Evolutionary conservation across 768 basidiomycete genomes (phyloP), one percentile per base, ranked within the genome.

Genomic region (Tylopilus sp.): DNA sequence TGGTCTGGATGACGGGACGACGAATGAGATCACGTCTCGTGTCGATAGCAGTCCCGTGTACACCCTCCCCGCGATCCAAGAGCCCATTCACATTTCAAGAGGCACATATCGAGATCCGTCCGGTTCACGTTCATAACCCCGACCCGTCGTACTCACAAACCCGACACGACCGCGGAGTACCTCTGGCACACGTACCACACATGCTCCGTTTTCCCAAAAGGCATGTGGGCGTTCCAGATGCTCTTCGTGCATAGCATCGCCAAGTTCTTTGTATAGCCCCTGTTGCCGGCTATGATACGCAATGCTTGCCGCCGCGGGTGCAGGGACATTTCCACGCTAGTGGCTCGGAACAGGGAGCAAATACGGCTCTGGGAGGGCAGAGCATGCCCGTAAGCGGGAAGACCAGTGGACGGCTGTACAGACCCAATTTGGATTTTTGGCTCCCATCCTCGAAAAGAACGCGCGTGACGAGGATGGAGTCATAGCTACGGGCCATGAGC

Each of bases 271-370:
- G 76, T 76, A 17, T 82, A 83, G 61, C 86, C 85, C 0, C 75
- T 89, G 14, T 73, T 87, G n/a, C 80, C 81, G 3, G 83, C 89
- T 60, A 81, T 89, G 78, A 72, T 88, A 0, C 87, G 87, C 80
- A 81, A 36, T 76, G 79, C 5, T 71, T 89, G 6, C 80, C 83
- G 1, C 74, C 77, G 52, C 78, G 76, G 43, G 78, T 76, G 37
- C 83, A 82, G 60, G 67, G 71, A 6, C 78, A 85, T 59, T 79
- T 84, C 65, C 62, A 31, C 9, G 22, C 56, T 36, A 69, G 17
- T 54, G n/a, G 45, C 43, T 1, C 45, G n/a, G 51, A 29, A 3
- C 46, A 25, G 6, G 13, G 29, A 25, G 21, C 17, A 52, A 37
- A 4, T 6, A 43, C 21, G 25, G 19, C 4, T 30, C 6, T 3